Evolutionary conservation across 2,329 filamentous ascomycete genomes (phyloP).

Genomic region (Cytospora leucostoma): DNA sequence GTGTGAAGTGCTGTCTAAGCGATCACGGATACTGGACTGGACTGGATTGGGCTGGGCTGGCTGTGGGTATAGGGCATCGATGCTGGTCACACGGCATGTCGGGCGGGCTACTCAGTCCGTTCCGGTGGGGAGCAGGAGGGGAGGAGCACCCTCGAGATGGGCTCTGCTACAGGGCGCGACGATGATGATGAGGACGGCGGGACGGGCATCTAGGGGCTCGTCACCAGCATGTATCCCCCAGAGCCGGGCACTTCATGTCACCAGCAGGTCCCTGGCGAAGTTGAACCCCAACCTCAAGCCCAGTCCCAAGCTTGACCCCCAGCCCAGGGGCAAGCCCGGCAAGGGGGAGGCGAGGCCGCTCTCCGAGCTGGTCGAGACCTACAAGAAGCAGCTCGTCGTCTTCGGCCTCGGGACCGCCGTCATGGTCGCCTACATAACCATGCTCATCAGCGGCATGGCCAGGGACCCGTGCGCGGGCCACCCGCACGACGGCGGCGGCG

Average conservation of each 20-base stretch:
- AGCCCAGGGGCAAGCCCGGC: conserved; percentile 10
- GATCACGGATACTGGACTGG: background rate
- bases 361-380: conserved; percentile 37
- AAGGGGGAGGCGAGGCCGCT: conserved; percentile 24
- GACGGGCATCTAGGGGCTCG: background rate
- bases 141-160: background rate
- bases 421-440: conserved; percentile 51
- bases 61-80: background rate
- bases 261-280: conserved; percentile 2
- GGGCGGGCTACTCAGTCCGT: conserved; percentile 4
- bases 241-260: conserved; percentile 4
- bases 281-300: conserved; percentile 3
- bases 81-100: conserved; percentile 14
- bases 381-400: conserved; percentile 49
- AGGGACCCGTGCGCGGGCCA: conserved; percentile 32
- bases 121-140: background rate
- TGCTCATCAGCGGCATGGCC: conserved; percentile 41
- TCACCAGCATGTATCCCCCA: background rate
- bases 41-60: background rate
- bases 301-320: background rate
- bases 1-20: background rate
- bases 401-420: conserved; percentile 47
- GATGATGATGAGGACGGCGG: background rate
- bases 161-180: background rate
- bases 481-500: conserved; percentile 33